These are phyloP conservation scores for Arthrocladium fulminans DNA, from an alignment of 2,329 filamentous ascomycete genomes.

Conservation along the genomic window DNA sequence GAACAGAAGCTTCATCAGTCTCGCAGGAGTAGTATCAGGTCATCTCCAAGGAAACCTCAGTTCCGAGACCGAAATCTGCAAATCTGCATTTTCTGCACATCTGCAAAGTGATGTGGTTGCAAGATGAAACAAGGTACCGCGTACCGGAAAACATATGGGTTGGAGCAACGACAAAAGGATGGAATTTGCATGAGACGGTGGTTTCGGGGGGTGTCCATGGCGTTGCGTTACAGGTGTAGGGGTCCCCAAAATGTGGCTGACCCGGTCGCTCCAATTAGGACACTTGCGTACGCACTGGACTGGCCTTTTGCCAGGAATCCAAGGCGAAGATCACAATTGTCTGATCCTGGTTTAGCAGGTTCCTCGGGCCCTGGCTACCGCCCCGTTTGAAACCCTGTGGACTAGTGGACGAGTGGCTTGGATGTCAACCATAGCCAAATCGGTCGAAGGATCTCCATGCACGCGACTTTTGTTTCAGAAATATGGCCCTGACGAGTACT, in stretches of 20 bases:
- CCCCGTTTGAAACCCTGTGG: background rate
- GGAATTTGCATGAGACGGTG: background rate
- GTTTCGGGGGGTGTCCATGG: background rate
- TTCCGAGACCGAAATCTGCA: no score
- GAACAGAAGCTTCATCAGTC: no score
- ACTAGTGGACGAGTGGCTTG: background rate
- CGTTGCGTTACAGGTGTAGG: no score
- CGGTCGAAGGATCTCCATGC: background rate
- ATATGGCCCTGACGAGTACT: no score
- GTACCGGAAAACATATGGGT: constrained; percentile 45
- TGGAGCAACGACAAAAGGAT: constrained; percentile 50
- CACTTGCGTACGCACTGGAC: background rate
- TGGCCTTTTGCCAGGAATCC: background rate
- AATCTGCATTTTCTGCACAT: constrained; percentile 20
- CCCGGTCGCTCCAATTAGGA: background rate
- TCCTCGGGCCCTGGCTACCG: background rate
- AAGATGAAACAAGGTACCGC: constrained; percentile 25
- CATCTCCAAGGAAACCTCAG: no score
- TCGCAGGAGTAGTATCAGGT: no score
- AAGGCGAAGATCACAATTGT: background rate
- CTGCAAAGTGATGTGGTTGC: constrained; percentile 22
- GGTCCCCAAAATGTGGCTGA: background rate
- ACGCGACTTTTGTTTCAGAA: background rate
- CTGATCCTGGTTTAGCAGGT: background rate
- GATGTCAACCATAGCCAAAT: background rate